These are phyloP conservation scores for Metschnikowia anglica DNA, from an alignment of 805 yeast species.

Conservation along the genomic window DNA sequence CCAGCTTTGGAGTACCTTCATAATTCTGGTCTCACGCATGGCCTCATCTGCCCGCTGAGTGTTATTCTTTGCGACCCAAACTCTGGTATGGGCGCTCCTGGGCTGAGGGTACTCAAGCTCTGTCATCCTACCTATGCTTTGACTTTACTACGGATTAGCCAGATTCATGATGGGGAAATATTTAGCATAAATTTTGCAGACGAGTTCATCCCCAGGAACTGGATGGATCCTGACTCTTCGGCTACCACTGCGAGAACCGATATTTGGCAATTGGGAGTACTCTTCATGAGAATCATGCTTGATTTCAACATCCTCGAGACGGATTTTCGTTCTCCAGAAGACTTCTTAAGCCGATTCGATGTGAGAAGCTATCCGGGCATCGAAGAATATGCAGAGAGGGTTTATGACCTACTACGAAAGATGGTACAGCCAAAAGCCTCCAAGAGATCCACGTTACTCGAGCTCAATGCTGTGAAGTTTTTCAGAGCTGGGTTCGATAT, in stretches of 20 bases:
- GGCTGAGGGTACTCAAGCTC: slow-evolving; percentile 55
- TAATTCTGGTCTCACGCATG: slow-evolving; percentile 80
- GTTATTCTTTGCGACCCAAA: slow-evolving; percentile 39
- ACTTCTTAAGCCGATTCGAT: slow-evolving; percentile 28
- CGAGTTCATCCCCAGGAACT: slow-evolving; percentile 34
- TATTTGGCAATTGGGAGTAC: slow-evolving; percentile 88
- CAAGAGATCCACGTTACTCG: slow-evolving; percentile 79
- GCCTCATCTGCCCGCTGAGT: slow-evolving; percentile 60
- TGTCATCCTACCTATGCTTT: slow-evolving; percentile 54
- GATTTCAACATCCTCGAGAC: slow-evolving; percentile 63
- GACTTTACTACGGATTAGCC: slow-evolving; percentile 29
- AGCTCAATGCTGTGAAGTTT: slow-evolving; percentile 79
- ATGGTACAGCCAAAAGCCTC: slow-evolving; percentile 66
- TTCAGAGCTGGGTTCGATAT: slow-evolving; percentile 58
- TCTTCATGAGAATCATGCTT: slow-evolving; percentile 49
- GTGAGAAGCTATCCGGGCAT: slow-evolving; percentile 50
- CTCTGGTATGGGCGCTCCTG: slow-evolving; percentile 16
- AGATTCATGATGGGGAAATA: slow-evolving; percentile 8
- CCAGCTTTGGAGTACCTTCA: slow-evolving; percentile 85
- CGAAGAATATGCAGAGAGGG: slow-evolving; percentile 60
- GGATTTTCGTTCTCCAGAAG: slow-evolving; percentile 49
- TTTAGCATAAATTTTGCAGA: slow-evolving; percentile 9
- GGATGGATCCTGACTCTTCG: slow-evolving; percentile 81
- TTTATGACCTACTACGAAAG: slow-evolving; percentile 62
- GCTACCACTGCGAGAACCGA: slow-evolving; percentile 69